Conservation (phyloP, 768 basidiomycete species). For the Hortiboletus campestris region DNA sequence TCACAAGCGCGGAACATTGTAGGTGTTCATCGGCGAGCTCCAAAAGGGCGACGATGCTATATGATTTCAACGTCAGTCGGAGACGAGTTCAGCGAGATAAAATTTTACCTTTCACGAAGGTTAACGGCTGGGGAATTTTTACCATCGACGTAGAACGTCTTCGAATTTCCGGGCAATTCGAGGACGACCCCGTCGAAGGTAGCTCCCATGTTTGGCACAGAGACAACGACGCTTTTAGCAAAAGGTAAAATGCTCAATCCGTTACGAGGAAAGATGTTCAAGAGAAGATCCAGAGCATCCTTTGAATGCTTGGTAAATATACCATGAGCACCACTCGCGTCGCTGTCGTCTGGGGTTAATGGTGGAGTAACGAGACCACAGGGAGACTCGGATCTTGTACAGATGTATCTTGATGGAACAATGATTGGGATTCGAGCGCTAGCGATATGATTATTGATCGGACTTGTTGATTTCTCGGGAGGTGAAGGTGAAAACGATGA, state of each 20-base stretch:
- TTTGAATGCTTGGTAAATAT: constrained; percentile 46
- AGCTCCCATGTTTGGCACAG: constrained; percentile 62
- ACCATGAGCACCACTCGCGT: constrained; percentile 40
- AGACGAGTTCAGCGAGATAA: constrained; percentile 4
- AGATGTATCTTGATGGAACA: constrained; percentile 43
- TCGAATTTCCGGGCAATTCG: constrained; percentile 64
- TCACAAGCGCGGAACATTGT: constrained; percentile 73
- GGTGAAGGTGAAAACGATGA: constrained; percentile 33
- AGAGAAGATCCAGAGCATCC: constrained; percentile 75
- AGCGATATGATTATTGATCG: constrained; percentile 18
- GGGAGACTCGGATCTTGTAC: constrained; percentile 37
- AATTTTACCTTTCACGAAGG: constrained; percentile 73
- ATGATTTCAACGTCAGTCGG: background rate
- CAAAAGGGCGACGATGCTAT: constrained; percentile 79
- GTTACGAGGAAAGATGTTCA: constrained; percentile 73
- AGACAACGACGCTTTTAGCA: constrained; percentile 72
- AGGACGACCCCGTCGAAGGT: constrained; percentile 79
- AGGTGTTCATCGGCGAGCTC: constrained; percentile 87
- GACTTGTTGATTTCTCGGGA: constrained; percentile 20
- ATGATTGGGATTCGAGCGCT: constrained; percentile 25
- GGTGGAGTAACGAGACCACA: constrained; percentile 65
- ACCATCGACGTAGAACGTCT: constrained; percentile 82
- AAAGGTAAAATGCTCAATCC: constrained; percentile 67
- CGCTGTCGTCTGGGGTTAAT: constrained; percentile 71
- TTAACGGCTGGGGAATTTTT: constrained; percentile 78